Evolutionary conservation across 2,329 filamentous ascomycete species (phyloP), one percentile per base, ranked within the genome.

Genomic region (Xylariaceae sp.): DNA sequence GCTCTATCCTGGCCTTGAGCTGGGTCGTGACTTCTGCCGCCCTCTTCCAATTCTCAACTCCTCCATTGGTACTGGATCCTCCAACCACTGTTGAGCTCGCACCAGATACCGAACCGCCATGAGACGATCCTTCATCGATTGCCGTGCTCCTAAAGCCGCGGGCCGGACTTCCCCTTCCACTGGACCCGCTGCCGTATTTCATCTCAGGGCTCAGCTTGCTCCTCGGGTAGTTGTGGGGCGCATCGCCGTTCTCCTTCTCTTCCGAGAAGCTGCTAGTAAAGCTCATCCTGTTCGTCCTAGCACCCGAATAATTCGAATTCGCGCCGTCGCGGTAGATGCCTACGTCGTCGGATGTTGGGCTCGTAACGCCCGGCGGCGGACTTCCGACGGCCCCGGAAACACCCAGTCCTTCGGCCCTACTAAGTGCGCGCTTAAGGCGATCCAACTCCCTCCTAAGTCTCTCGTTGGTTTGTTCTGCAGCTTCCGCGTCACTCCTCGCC

Each of bases 21-120:
- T 97, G 95, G 74, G 93, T 97, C 52, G 95, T 99, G 55, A 99
- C 95, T 78, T 99, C 95, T 2, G 95, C 95, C 18, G 95, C 95
- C 65, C 95, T 83, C 78, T 93, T 96, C 95, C 95, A 99, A 72
- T 93, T 98, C 77, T 99, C 95, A 18, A 88, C 86, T 0, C 86
- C 86, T 0, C 86, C 86, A 45, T 87, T 83, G 20, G 57, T 59
- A 32, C 56, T 56, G 12, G 54, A 50, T 37, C 59, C 55, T 26
- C 56, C 59, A 7, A 58, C 52, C 2, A 44, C 54, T 2, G 53
- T 53, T 2, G 67, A 62, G 47, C 65, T 65, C 7, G 62, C 32
- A n/a, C 60, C 59, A 16, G 58, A 57, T 19, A 47, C 56, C 7
- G 56, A 44, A 10, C 59, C 60, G 19, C 23, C 23, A 26, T 66